Percentiles rank a stretch among this genome's conserved stretches.
phyloP scores from a whole-genome alignment of 768 basidiomycete species.

The Serendipita sp. region DNA sequence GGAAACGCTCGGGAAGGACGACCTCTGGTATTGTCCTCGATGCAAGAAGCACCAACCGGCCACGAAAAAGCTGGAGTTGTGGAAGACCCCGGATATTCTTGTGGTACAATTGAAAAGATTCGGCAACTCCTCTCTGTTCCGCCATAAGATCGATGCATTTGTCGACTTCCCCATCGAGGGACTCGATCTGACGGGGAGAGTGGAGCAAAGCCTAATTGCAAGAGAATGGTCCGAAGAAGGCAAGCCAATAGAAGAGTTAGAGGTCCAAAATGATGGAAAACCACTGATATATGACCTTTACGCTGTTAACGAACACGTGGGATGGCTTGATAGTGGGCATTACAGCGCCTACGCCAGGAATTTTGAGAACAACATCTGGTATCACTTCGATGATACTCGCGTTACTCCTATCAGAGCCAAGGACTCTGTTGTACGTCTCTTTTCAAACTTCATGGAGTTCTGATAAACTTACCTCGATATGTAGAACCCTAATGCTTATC shows the following conservation, averaged over 20 bases:
- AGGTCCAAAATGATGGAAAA: slow-evolving; percentile 39
- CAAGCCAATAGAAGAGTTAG: slow-evolving; percentile 37
- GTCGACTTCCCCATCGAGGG: slow-evolving; percentile 88
- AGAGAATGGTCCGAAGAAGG: slow-evolving; percentile 41
- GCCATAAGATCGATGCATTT: slow-evolving; percentile 88
- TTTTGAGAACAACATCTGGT: slow-evolving; percentile 70
- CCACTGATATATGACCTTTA: slow-evolving; percentile 85
- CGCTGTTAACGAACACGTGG: slow-evolving; percentile 95
- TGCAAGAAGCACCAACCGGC: slow-evolving; percentile 99
- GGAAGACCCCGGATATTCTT: slow-evolving; percentile 90
- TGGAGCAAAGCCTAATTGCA: slow-evolving; percentile 61
- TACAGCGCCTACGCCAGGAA: slow-evolving; percentile 90
- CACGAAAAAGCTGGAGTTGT: slow-evolving; percentile 92
- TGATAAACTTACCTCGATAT: not conserved
- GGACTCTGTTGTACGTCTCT: slow-evolving; percentile 55
- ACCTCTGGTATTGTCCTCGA: slow-evolving; percentile 90
- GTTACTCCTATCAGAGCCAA: slow-evolving; percentile 45
- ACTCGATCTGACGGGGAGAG: slow-evolving; percentile 61
- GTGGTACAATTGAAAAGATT: slow-evolving; percentile 96
- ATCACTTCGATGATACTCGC: slow-evolving; percentile 92
- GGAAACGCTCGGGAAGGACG: slow-evolving; percentile 88
- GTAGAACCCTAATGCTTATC: slow-evolving; percentile 83
- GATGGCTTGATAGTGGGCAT: slow-evolving; percentile 86
- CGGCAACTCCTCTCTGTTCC: slow-evolving; percentile 64
- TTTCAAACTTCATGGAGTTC: not conserved